Evolutionary conservation across 345 rosid species (phyloP).

Genomic region (Populus deltoides): DNA sequence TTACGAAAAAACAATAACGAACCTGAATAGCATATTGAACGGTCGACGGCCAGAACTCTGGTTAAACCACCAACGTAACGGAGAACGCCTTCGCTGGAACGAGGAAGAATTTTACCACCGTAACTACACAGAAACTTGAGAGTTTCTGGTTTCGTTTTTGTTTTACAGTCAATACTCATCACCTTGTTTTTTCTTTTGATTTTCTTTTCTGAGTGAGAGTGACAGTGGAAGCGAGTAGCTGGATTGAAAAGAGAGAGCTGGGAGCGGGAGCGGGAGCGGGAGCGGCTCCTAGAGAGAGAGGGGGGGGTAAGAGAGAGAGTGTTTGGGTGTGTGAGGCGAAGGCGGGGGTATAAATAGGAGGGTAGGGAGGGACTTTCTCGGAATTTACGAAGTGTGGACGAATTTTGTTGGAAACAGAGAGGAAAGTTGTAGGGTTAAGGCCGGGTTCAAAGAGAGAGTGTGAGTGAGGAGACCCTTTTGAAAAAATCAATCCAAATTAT

Average conservation of each 20-base stretch:
- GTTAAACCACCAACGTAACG: conserved; percentile 86
- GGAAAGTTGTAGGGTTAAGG: background rate
- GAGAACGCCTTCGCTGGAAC: conserved; percentile 65
- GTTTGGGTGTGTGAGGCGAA: rapidly evolving
- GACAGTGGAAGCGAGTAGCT: background rate
- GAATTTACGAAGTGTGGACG: background rate
- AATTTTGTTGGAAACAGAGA: background rate
- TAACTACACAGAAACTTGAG: conserved; percentile 87
- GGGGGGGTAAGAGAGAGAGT: rapidly evolving
- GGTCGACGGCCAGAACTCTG: conserved; percentile 71
- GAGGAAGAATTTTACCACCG: conserved; percentile 68
- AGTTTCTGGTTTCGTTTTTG: background rate
- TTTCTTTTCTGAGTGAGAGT: background rate
- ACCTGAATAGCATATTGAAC: conserved; percentile 66
- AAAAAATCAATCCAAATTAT: background rate
- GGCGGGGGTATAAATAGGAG: conserved; percentile 13
- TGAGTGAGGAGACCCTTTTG: background rate
- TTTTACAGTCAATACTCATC: conserved; percentile 6
- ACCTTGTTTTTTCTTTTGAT: conserved; percentile 18
- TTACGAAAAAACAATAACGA: background rate
- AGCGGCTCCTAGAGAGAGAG: background rate
- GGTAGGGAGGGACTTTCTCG: conserved; percentile 17
- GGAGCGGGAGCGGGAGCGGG: background rate
- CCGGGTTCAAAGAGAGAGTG: too few relatives aligned
- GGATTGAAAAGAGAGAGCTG: too few relatives aligned